Conservation (phyloP, 1,284 basidiomycete species). For the Rhodotorula sp. region DNA sequence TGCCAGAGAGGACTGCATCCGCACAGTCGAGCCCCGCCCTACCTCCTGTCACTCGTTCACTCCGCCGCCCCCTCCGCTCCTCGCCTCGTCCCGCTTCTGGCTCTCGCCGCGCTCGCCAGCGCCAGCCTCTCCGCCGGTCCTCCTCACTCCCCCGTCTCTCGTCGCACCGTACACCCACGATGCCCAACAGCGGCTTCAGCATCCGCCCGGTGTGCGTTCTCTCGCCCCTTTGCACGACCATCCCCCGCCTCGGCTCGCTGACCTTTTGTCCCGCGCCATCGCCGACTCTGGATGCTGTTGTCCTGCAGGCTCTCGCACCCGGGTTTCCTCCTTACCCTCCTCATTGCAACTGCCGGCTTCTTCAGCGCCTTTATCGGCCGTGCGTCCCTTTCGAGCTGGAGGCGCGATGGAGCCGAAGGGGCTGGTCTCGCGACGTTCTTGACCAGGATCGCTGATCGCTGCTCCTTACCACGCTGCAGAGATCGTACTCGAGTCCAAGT, state of each 20-base stretch:
- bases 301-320: slow-evolving; percentile 65
- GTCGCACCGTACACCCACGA: not conserved
- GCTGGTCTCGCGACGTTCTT: too few relatives aligned
- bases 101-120: not conserved
- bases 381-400: slow-evolving; percentile 52
- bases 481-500: slow-evolving; percentile 38
- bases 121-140: not conserved
- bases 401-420: slow-evolving; percentile 12
- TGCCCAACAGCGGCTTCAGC: slow-evolving; percentile 24
- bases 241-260: not conserved
- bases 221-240: not conserved
- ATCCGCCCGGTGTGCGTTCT: slow-evolving; percentile 27
- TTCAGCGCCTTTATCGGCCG: slow-evolving; percentile 87
- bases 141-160: not conserved
- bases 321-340: slow-evolving; percentile 80
- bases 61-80: not conserved
- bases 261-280: not conserved
- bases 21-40: too few relatives aligned
- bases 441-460: slow-evolving; percentile 42
- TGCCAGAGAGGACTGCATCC: not conserved
- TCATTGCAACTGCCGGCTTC: slow-evolving; percentile 75
- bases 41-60: not conserved
- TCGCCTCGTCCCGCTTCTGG: not conserved
- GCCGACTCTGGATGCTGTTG: not conserved
- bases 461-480: slow-evolving; percentile 55